Conservation (phyloP, 2,329 filamentous ascomycete genomes). For the Talaromyces sp. region DNA sequence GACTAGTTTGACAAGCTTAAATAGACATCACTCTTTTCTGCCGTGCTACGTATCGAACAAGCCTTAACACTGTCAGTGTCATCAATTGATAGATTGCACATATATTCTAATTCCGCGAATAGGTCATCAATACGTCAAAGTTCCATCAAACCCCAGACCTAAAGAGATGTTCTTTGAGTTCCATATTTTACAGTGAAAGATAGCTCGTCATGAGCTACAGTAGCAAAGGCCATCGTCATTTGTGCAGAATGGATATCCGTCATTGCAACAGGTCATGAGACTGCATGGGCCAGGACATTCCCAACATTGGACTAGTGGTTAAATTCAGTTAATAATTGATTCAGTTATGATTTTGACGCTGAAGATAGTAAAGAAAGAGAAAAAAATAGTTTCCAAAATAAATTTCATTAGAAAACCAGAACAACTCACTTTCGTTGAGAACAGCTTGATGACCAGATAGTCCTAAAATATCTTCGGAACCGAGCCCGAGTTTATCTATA, state of each 20-base stretch:
- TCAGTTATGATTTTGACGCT: not conserved
- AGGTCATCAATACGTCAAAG: not conserved
- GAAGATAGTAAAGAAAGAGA: not conserved
- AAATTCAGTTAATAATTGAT: not conserved
- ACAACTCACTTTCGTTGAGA: not conserved
- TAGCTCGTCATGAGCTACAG: slow-evolving; percentile 4
- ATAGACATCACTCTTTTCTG: not conserved
- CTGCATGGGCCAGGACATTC: slow-evolving; percentile 8
- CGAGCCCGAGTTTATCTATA: not conserved
- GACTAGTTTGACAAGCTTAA: not conserved
- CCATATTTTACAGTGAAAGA: not conserved
- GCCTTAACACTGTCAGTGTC: not conserved
- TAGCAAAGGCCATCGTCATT: slow-evolving; percentile 4
- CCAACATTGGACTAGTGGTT: slow-evolving; percentile 6
- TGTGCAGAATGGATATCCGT: slow-evolving; percentile 8
- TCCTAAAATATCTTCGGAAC: not conserved
- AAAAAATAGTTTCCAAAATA: not conserved
- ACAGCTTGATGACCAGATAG: not conserved
- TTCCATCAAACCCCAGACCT: not conserved
- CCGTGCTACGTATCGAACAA: not conserved
- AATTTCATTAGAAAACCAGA: not conserved
- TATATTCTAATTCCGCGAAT: not conserved
- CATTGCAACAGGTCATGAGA: slow-evolving; percentile 8
- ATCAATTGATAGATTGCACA: not conserved
- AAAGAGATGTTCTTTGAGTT: not conserved